Percentiles rank a stretch among this genome's conserved stretches.
Evolutionary conservation across 2,329 filamentous ascomycete species (phyloP).

Genomic region (Cercospora janseana): DNA sequence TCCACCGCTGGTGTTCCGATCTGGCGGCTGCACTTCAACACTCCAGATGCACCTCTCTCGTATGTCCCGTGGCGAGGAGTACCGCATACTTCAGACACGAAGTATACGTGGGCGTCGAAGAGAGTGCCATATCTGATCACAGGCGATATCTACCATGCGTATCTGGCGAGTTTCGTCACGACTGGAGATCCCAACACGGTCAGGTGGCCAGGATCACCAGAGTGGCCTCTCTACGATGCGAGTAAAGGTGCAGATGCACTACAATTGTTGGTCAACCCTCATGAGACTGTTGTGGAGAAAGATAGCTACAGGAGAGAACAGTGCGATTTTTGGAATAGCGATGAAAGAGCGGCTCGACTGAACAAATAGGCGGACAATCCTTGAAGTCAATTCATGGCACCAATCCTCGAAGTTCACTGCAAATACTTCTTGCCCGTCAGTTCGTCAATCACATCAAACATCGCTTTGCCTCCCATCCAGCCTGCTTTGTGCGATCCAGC

Average conservation of each 20-base stretch:
- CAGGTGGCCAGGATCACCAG: constrained; percentile 26
- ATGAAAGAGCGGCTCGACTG: constrained; percentile 15
- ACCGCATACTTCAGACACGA: constrained; percentile 20
- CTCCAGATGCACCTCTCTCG: constrained; percentile 11
- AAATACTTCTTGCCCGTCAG: constrained; percentile 24
- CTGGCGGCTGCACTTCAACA: constrained; percentile 20
- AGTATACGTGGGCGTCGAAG: constrained; percentile 21
- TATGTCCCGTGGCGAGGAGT: constrained; percentile 17
- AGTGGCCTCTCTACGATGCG: constrained; percentile 36
- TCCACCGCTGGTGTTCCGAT: constrained; percentile 18
- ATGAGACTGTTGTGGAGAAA: constrained; percentile 18
- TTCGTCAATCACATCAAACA: constrained; percentile 27
- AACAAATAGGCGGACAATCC: constrained; percentile 11
- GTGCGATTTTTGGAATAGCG: constrained; percentile 21
- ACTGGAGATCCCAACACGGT: constrained; percentile 39
- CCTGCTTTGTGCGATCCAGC: constrained; percentile 21
- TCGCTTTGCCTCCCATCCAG: constrained; percentile 19
- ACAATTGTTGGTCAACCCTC: constrained; percentile 18
- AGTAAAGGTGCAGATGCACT: constrained; percentile 18
- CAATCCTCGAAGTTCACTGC: constrained; percentile 1
- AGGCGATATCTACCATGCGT: constrained; percentile 36
- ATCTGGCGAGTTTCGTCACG: constrained; percentile 40
- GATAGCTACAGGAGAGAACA: constrained; percentile 17
- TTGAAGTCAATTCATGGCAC: neutral
- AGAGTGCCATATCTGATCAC: constrained; percentile 11